Conservation (phyloP, 1,139 yeast species). For the Blastobotrys raffinosifermentans region DNA sequence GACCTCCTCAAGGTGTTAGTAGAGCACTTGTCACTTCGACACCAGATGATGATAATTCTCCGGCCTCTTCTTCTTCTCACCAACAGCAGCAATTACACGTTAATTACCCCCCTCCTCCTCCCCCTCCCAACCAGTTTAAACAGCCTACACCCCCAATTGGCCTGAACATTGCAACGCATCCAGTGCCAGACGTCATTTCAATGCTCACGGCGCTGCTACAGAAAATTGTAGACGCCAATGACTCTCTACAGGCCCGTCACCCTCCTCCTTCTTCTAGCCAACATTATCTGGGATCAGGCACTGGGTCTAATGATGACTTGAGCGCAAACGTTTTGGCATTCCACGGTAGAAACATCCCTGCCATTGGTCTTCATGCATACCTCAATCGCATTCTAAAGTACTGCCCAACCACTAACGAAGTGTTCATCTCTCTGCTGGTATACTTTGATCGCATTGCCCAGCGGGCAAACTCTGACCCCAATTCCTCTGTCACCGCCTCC, state of each 20-base stretch:
- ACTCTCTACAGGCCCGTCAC: conserved; percentile 61
- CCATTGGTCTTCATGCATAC: conserved; percentile 84
- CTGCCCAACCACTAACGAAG: conserved; percentile 97
- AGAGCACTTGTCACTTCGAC: too few relatives aligned
- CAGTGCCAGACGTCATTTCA: conserved; percentile 69
- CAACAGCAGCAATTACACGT: not conserved
- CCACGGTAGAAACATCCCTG: conserved; percentile 94
- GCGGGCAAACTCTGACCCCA: conserved; percentile 56
- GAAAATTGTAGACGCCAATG: conserved; percentile 90
- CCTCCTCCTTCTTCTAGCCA: conserved; percentile 5
- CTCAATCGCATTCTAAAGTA: conserved; percentile 85
- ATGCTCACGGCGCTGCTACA: conserved; percentile 84
- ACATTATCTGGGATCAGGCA: too few relatives aligned
- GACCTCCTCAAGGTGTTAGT: too few relatives aligned
- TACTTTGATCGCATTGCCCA: conserved; percentile 93
- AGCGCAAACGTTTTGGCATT: conserved; percentile 79
- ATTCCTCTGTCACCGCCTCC: conserved; percentile 4
- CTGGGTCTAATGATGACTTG: conserved; percentile 37
- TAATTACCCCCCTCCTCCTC: not conserved
- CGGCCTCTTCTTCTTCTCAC: not conserved
- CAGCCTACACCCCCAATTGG: conserved; percentile 40
- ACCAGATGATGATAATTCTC: too few relatives aligned
- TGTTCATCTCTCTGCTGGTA: conserved; percentile 79
- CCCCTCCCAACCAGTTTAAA: conserved; percentile 1
- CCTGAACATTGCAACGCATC: conserved; percentile 75